Percentiles rank a stretch among this genome's conserved stretches.
Evolutionary conservation across 139 green algal genomes (phyloP).

Genomic region (Astrephomene gubernaculifera): DNA sequence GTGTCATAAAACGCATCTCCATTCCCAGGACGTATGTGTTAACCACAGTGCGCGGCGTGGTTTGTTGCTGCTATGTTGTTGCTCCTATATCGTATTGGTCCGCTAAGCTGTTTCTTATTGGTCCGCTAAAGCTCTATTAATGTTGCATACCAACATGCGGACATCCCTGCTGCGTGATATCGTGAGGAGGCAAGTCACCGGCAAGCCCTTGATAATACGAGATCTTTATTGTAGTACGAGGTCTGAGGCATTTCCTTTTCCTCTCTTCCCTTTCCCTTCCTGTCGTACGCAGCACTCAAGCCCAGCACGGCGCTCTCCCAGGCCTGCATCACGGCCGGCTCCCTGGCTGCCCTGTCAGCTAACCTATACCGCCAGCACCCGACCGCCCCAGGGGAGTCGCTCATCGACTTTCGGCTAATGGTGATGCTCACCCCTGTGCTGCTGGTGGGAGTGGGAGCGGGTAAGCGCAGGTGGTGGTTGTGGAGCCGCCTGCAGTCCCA

Average conservation of each 20-base stretch:
- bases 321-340: constrained; percentile 59
- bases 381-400: background rate
- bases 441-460: constrained; percentile 53
- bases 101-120: background rate
- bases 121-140: too few relatives aligned
- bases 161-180: background rate
- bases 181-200: background rate
- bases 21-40: too few relatives aligned
- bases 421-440: constrained; percentile 55
- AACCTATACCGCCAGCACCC: constrained; percentile 47
- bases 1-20: too few relatives aligned
- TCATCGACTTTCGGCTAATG: constrained; percentile 55
- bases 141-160: too few relatives aligned
- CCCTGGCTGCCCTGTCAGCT: constrained; percentile 37
- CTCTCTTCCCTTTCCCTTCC: background rate
- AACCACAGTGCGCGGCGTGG: too few relatives aligned
- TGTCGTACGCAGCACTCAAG: constrained; percentile 48
- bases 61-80: background rate
- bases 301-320: constrained; percentile 56
- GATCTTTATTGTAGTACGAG: too few relatives aligned
- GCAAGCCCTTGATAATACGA: too few relatives aligned
- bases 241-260: too few relatives aligned
- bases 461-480: background rate
- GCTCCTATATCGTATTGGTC: background rate
- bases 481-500: too few relatives aligned